These are phyloP conservation scores for Diaporthe velutina DNA, from an alignment of 2,329 filamentous ascomycete genomes.

Conservation along the genomic window DNA sequence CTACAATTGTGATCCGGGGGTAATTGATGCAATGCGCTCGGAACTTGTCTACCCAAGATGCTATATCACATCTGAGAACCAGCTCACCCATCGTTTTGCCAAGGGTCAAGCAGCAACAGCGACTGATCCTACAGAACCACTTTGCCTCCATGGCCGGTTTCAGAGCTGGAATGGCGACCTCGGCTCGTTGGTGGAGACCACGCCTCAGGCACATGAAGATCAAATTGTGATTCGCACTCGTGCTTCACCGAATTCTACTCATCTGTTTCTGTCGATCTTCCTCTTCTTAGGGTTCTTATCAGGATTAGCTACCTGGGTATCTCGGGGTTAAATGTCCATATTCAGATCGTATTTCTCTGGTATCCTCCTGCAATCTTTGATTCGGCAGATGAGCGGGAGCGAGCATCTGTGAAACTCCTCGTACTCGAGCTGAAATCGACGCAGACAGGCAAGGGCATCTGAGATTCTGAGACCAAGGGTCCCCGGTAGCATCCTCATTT, in stretches of 20 bases:
- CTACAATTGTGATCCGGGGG: no score
- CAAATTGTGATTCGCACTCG: not conserved
- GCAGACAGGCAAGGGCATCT: not conserved
- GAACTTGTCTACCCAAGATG: no score
- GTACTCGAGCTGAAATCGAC: not conserved
- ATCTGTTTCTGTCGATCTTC: not conserved
- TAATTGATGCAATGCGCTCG: no score
- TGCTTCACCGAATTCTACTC: not conserved
- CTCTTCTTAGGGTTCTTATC: not conserved
- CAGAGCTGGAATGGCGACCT: not conserved
- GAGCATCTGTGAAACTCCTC: not conserved
- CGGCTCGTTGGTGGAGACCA: not conserved
- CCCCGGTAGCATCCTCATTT: not conserved
- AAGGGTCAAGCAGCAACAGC: conserved; percentile 2
- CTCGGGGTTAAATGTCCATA: not conserved
- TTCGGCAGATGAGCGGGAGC: not conserved
- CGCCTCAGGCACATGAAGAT: not conserved
- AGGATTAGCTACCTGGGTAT: not conserved
- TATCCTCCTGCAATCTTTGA: not conserved
- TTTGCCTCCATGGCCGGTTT: conserved; percentile 1
- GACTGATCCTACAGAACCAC: not conserved
- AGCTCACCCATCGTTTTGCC: not conserved
- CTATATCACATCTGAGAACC: not conserved
- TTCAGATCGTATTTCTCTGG: not conserved
- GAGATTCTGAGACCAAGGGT: not conserved